phyloP scores from a whole-genome alignment of 2,329 filamentous ascomycete genomes.

The Fusarium torreyae region DNA sequence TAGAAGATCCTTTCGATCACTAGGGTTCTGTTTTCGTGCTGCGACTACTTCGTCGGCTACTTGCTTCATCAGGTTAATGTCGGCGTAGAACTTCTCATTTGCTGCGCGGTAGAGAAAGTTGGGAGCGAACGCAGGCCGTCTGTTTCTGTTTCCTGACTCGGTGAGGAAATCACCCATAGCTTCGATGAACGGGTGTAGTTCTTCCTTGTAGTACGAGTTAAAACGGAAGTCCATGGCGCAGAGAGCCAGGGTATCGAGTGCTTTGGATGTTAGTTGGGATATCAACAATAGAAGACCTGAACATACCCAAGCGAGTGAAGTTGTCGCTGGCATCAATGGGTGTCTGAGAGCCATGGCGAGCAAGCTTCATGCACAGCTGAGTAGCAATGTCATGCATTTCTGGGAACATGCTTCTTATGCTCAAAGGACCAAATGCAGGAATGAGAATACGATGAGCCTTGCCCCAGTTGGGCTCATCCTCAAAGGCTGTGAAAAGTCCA shows the following conservation, averaged over 20 bases:
- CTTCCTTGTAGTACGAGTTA: constrained; percentile 80
- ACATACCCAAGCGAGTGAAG: constrained; percentile 73
- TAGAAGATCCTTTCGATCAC: constrained; percentile 75
- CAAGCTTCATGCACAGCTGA: constrained; percentile 78
- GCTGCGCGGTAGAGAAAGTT: constrained; percentile 64
- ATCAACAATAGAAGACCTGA: not conserved
- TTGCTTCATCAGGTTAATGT: constrained; percentile 69
- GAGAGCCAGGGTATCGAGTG: constrained; percentile 80
- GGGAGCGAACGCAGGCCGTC: constrained; percentile 63
- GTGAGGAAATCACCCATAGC: constrained; percentile 76
- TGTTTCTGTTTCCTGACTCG: constrained; percentile 67
- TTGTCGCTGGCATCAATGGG: constrained; percentile 75
- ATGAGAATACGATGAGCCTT: constrained; percentile 76
- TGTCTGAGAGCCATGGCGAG: constrained; percentile 70
- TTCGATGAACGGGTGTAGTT: constrained; percentile 78
- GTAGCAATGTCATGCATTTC: constrained; percentile 78
- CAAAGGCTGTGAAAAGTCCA: constrained; percentile 75
- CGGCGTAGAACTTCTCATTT: constrained; percentile 66
- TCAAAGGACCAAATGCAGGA: constrained; percentile 78
- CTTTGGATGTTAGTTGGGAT: constrained; percentile 46
- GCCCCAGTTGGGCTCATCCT: constrained; percentile 74
- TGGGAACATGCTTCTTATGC: constrained; percentile 78
- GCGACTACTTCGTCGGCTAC: constrained; percentile 73
- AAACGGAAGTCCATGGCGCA: constrained; percentile 81
- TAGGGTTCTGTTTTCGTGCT: constrained; percentile 68